Percentiles rank a stretch among this genome's conserved stretches.
Evolutionary conservation across 1,284 basidiomycete species (phyloP).

Genomic region (Malassezia cuniculi): DNA sequence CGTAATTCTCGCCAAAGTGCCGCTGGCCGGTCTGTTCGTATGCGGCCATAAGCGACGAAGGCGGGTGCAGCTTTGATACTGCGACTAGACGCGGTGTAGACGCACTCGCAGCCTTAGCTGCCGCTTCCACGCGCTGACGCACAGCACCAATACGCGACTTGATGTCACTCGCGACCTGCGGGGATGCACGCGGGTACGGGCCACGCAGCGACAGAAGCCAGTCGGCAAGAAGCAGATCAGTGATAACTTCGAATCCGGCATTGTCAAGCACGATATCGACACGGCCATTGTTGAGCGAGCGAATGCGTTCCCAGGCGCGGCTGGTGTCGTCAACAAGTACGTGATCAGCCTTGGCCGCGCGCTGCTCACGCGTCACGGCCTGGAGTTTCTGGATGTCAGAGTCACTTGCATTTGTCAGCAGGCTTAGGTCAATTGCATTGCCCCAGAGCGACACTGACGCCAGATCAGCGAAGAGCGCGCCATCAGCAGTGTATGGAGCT

Average conservation of each 20-base stretch:
- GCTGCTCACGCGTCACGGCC: conserved; percentile 54
- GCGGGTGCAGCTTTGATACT: conserved; percentile 87
- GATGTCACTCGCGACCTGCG: conserved; percentile 1
- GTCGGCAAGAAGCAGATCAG: conserved; percentile 86
- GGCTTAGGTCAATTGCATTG: conserved; percentile 57
- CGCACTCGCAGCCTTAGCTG: too few species aligned
- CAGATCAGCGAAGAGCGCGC: conserved; percentile 65
- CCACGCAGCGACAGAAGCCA: conserved; percentile 49
- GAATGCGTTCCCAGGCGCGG: conserved; percentile 62
- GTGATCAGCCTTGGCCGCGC: conserved; percentile 49
- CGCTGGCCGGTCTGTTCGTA: conserved; percentile 53
- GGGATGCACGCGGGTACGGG: conserved; percentile 1
- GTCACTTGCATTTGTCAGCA: conserved; percentile 64
- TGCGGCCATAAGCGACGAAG: conserved; percentile 63
- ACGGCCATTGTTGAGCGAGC: conserved; percentile 52
- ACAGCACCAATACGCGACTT: neutral
- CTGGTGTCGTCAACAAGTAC: conserved; percentile 75
- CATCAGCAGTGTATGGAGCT: neutral
- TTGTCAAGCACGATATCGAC: conserved; percentile 89
- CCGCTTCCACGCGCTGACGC: conserved; percentile 7
- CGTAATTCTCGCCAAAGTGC: conserved; percentile 97
- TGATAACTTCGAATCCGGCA: conserved; percentile 82
- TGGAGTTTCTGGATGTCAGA: conserved; percentile 72
- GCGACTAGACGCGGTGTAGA: conserved; percentile 65
- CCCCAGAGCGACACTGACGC: conserved; percentile 69